Evolutionary conservation across 805 yeast species (phyloP).

Genomic region (Candida parachauliodes): DNA sequence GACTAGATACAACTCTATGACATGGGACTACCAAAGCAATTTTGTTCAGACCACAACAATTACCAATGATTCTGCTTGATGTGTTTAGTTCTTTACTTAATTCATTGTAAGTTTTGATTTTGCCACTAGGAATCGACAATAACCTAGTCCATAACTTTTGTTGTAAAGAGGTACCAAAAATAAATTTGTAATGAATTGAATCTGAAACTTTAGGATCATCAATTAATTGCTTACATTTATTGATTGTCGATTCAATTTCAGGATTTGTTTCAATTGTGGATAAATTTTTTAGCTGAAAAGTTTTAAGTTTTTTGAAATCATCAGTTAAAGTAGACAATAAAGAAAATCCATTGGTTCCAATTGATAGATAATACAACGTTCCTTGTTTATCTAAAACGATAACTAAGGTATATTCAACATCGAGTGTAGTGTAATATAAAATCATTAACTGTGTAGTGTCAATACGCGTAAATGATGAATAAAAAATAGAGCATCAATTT

Average conservation of each 20-base stretch:
- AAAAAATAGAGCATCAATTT: no score
- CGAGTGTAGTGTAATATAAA: constrained; percentile 14
- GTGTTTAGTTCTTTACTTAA: constrained; percentile 28
- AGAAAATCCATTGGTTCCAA: constrained; percentile 12
- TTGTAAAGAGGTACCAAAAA: constrained; percentile 40
- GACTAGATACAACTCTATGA: constrained; percentile 35
- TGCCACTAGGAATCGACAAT: constrained; percentile 22
- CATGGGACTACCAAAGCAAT: constrained; percentile 42
- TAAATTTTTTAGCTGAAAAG: constrained; percentile 9
- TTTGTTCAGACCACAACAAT: constrained; percentile 37
- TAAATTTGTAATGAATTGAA: constrained; percentile 8
- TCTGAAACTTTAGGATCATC: constrained; percentile 11
- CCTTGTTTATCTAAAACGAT: constrained; percentile 16
- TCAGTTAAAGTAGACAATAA: constrained; percentile 10
- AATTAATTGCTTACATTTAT: constrained; percentile 8
- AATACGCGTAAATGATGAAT: no score
- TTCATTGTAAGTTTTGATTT: constrained; percentile 26
- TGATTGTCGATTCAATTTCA: constrained; percentile 9
- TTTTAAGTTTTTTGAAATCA: constrained; percentile 12
- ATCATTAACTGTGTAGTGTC: no score
- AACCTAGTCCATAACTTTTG: constrained; percentile 35
- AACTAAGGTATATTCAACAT: constrained; percentile 12
- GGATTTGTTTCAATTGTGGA: constrained; percentile 3
- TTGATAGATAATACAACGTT: constrained; percentile 17
- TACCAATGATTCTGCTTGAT: constrained; percentile 38